Base-by-base conservation (phyloP, 2,329 filamentous ascomycete species). In the Calonectria honghensis region DNA sequence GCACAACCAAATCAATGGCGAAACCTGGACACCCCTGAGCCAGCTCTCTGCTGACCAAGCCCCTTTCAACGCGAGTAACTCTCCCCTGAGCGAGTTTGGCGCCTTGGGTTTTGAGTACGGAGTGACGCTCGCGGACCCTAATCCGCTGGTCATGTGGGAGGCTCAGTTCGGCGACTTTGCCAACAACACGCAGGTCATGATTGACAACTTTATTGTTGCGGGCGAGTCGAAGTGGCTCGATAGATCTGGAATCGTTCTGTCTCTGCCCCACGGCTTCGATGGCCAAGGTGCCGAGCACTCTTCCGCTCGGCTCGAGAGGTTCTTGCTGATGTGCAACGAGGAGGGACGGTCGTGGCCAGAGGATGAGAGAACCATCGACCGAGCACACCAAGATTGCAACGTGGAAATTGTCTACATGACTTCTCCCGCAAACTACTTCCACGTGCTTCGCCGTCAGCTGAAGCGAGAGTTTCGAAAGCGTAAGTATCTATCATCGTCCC, bases 101-200 rank as follows among this genome's bases (percentile, higher is more conserved):
- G 94, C 92, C 73, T 94, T 99, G 74, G 97, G 97, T 68, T 99
- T 99, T 85, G 97, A 98, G 87, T 99, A 99, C 82, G 97, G 97
- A 74, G 98, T 98, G 89, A 98, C 96, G 2, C 89, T 99, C 72
- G 97, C 96, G 31, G 98, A 97, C 39, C 97, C 97, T 67, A 97
- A 98, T 84, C 96, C 96, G 32, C 91, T 98, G 31, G 96, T 98
- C 79, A 97, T 98, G 92, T 98, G 97, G 97, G 97, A 98, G 87
- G 97, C 97, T 37, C 97, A 99, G 87, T 99, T 99, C 82, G 97
- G 97, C 89, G 97, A 98, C 87, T 99, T 99, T 83, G 96, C 96
- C 89, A 99, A 98, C 91, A 98, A 98, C 83, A 96, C 96, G 50
- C 97, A 99, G 87, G 97, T 95, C 85, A 96, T 98, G 86, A 96